A percentile compares a stretch with the other conserved stretches of the same genome.
These are phyloP conservation scores for Boletus edulis DNA, from an alignment of 768 basidiomycete genomes.

Conservation along the genomic window DNA sequence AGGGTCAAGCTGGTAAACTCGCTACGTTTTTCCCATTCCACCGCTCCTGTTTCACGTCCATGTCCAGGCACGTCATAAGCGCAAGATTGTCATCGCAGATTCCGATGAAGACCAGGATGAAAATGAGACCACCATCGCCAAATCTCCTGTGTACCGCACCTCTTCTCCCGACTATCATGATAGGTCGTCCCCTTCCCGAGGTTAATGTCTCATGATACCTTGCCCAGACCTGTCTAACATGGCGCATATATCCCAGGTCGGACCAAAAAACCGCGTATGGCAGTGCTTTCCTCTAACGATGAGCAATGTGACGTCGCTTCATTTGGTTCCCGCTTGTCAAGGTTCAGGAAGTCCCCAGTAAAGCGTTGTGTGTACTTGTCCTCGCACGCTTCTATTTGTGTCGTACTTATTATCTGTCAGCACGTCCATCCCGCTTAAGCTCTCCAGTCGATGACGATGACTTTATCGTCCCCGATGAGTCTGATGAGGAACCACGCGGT, in stretches of 20 bases:
- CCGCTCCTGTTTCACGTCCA: background rate
- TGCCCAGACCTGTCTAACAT: constrained; percentile 1
- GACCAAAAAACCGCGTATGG: constrained; percentile 61
- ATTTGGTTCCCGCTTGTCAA: constrained; percentile 59
- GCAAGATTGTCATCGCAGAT: constrained; percentile 66
- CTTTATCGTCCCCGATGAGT: constrained; percentile 68
- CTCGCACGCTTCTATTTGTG: background rate
- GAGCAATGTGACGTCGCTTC: constrained; percentile 41
- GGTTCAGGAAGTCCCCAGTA: constrained; percentile 61
- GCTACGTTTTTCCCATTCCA: background rate
- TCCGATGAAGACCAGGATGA: constrained; percentile 61
- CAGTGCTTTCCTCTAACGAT: constrained; percentile 48
- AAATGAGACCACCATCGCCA: background rate
- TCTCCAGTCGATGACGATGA: constrained; percentile 63
- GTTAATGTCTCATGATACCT: constrained; percentile 9
- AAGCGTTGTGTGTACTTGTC: constrained; percentile 45
- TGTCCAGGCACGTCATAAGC: constrained; percentile 49
- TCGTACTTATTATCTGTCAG: constrained; percentile 29
- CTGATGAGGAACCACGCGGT: constrained; percentile 51
- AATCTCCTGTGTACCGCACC: constrained; percentile 19
- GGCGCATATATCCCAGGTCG: constrained; percentile 33
- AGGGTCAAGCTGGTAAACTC: constrained; percentile 34
- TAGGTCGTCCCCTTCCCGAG: constrained; percentile 28
- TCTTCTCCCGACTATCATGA: constrained; percentile 29
- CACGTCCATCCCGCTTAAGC: constrained; percentile 36